Evolutionary conservation across 352 stramenopile genomes (phyloP), one percentile per base, ranked within the genome.

Genomic region (Phytophthora cactorum): DNA sequence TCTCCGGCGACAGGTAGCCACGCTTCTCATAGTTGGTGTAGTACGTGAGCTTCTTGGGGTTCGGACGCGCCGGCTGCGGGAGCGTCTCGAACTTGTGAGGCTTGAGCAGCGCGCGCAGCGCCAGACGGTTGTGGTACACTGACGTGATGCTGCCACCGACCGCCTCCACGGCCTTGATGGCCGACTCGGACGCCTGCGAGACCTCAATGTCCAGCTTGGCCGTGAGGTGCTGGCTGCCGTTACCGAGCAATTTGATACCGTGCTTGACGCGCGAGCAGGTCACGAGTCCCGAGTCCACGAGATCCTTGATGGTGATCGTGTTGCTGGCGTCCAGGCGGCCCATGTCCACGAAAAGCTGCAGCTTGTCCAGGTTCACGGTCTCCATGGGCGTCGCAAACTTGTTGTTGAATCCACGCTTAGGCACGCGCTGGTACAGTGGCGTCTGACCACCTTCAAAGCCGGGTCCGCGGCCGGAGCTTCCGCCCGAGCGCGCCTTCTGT

Each of bases 371-470:
- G 84, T 98, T 99, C 14, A 99, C 47, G 0, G 81, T 79, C 64
- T 98, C 84, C 84, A 99, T 97, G 8, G 92, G 87, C 56, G 85
- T 97, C 64, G 81, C 88, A 66, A 91, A 95, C 74, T 90, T 92
- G 70, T 96, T 96, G 78, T 99, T 99, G 80, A 99, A 99, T 58
- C 97, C 98, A 41, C 96, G 92, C 86, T 99, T 99, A 34, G 98
- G 98, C 43, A 99, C 70, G 45, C 92, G 87, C 74, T 98, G 95
- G 82, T 99, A 98, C 55, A 99, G 78, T 41, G 97, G 97, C 47
- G 98, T 99, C 81, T 99, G 98, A 4, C 98, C 98, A 58, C 98
- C 98, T 72, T 99, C 98, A 70, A 99, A 99, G 31, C 90, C 93
- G 27, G 91, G 85, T 0, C 96, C 89, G 27, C 86, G 86, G 5